Evolutionary conservation across 2,329 filamentous ascomycete genomes (phyloP).

Genomic region (Amauroascus niger): DNA sequence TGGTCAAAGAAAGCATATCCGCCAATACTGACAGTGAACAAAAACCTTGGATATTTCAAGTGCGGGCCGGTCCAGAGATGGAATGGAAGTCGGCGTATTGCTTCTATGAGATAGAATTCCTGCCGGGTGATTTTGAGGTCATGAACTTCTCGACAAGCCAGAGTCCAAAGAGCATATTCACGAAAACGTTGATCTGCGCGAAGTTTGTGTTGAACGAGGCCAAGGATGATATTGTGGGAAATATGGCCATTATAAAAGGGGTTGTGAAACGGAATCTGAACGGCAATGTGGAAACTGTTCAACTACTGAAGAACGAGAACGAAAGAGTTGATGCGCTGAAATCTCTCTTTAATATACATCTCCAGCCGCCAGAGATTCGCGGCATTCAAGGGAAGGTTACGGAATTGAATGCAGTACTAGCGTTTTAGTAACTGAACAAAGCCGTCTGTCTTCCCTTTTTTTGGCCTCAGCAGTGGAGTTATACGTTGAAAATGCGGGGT

Average conservation of each 20-base stretch:
- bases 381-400: constrained; percentile 45
- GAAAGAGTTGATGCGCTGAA: constrained; percentile 46
- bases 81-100: constrained; percentile 54
- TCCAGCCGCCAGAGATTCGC: constrained; percentile 43
- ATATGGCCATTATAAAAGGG: constrained; percentile 44
- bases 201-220: constrained; percentile 46
- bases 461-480: not conserved
- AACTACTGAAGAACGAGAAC: constrained; percentile 42
- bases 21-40: constrained; percentile 37
- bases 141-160: constrained; percentile 51
- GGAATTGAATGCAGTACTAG: constrained; percentile 24
- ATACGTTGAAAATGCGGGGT: not conserved
- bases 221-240: constrained; percentile 42
- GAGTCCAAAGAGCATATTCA: constrained; percentile 45
- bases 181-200: constrained; percentile 43
- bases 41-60: constrained; percentile 56
- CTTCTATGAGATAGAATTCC: constrained; percentile 57
- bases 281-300: constrained; percentile 43
- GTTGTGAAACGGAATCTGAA: constrained; percentile 47
- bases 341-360: constrained; percentile 45
- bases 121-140: constrained; percentile 51
- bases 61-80: constrained; percentile 40
- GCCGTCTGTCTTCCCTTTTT: not conserved
- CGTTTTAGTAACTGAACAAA: not conserved
- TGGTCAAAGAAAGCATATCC: constrained; percentile 42